Evolutionary conservation across 768 basidiomycete genomes (phyloP).

Genomic region (Baorangia bicolor): DNA sequence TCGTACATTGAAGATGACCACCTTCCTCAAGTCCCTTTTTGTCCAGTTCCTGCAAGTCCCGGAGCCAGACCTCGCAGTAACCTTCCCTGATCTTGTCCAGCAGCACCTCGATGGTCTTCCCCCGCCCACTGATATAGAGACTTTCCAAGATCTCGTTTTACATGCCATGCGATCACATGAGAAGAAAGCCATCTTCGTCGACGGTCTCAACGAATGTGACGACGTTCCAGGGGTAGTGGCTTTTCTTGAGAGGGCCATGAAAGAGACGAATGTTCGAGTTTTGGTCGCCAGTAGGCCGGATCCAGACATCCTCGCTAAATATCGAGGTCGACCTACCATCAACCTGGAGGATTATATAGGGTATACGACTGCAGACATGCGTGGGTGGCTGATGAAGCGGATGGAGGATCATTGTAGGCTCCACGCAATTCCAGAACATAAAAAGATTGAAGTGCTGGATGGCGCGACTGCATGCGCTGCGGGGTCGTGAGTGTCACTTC

Average conservation of each 20-base stretch:
- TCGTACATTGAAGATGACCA: constrained; percentile 14
- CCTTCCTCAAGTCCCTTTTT: constrained; percentile 26
- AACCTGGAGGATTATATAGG: constrained; percentile 24
- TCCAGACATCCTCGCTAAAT: constrained; percentile 14
- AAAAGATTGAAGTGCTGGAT: constrained; percentile 23
- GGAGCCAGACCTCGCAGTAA: constrained; percentile 16
- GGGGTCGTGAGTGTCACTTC: constrained; percentile 21
- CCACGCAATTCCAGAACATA: constrained; percentile 20
- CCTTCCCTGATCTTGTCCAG: constrained; percentile 22
- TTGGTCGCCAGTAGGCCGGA: constrained; percentile 26
- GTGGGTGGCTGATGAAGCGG: constrained; percentile 24
- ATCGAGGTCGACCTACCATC: constrained; percentile 19
- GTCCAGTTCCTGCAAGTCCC: constrained; percentile 28
- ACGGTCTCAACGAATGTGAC: constrained; percentile 29
- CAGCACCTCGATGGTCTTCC: constrained; percentile 16
- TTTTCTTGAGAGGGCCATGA: constrained; percentile 25
- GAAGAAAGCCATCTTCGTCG: constrained; percentile 24
- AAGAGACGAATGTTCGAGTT: constrained; percentile 24
- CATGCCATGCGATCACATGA: constrained; percentile 23
- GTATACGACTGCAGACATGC: constrained; percentile 22
- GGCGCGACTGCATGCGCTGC: constrained; percentile 2
- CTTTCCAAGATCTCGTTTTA: constrained; percentile 18
- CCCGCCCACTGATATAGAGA: constrained; percentile 14
- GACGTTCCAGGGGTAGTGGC: constrained; percentile 16
- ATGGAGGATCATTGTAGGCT: constrained; percentile 26